Conservation (phyloP, 2,329 filamentous ascomycete genomes). For the Fonsecaea erecta region DNA sequence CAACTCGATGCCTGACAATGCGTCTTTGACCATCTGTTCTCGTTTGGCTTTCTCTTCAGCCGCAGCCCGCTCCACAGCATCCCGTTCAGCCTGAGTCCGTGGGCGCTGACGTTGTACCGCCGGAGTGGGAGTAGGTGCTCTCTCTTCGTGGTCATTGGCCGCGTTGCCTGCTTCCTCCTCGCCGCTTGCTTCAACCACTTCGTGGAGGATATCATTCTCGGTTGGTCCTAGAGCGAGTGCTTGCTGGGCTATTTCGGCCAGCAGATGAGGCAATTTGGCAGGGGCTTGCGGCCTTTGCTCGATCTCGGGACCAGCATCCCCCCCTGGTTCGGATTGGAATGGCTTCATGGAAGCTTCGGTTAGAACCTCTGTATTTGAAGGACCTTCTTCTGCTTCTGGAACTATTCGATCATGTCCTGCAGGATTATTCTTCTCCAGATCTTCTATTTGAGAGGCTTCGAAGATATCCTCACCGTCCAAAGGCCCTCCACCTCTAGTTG, state of each 20-base stretch:
- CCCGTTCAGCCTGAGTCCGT: constrained; percentile 22
- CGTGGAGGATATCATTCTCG: not conserved
- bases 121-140: constrained; percentile 10
- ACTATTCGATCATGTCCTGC: not conserved
- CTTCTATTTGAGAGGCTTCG: not conserved
- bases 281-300: not conserved
- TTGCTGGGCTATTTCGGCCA: not conserved
- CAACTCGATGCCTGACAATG: constrained; percentile 33
- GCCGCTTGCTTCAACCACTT: not conserved
- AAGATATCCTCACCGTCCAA: constrained; percentile 18
- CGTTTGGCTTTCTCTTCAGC: constrained; percentile 22
- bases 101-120: constrained; percentile 11
- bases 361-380: not conserved
- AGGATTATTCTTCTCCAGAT: not conserved
- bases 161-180: not conserved
- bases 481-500: not conserved
- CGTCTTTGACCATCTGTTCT: constrained; percentile 15
- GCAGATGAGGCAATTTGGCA: not conserved
- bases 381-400: not conserved
- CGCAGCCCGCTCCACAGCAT: constrained; percentile 18
- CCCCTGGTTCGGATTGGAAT: not conserved
- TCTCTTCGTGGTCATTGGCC: too few relatives aligned
- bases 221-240: not conserved
- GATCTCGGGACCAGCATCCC: not conserved
- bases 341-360: not conserved